Evolutionary conservation across 495 filamentous ascomycete species (phyloP).

Genomic region (Hyphodiscus hymeniophilus): DNA sequence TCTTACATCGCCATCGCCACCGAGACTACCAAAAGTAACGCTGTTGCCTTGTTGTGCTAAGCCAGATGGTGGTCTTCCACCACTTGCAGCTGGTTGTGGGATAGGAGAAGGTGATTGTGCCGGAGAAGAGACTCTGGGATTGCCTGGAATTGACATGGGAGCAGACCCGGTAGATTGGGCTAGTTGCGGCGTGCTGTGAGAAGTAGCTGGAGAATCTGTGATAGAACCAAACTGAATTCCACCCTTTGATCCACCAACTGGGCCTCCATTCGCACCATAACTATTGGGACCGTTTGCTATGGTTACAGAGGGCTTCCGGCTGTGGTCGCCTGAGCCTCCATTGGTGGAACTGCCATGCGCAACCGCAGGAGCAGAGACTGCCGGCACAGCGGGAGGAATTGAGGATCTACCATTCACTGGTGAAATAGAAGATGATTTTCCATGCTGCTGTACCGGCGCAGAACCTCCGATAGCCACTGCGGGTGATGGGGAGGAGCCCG

Average conservation of each 20-base stretch:
- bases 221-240: constrained; percentile 73
- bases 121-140: constrained; percentile 59
- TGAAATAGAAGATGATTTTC: constrained; percentile 66
- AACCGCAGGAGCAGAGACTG: constrained; percentile 37
- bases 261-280: constrained; percentile 62
- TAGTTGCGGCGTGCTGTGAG: constrained; percentile 49
- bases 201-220: constrained; percentile 61
- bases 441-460: constrained; percentile 60
- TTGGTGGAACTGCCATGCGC: constrained; percentile 38
- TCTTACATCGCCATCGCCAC: constrained; percentile 67
- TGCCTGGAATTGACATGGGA: constrained; percentile 55
- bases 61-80: constrained; percentile 70
- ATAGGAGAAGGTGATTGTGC: constrained; percentile 82
- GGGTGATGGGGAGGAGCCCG: constrained; percentile 51
- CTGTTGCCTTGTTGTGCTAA: constrained; percentile 54
- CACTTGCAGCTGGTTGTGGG: constrained; percentile 75
- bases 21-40: constrained; percentile 76
- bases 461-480: constrained; percentile 64
- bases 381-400: constrained; percentile 63
- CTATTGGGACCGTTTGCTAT: constrained; percentile 72
- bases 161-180: constrained; percentile 38
- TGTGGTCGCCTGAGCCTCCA: constrained; percentile 58
- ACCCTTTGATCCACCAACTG: constrained; percentile 47
- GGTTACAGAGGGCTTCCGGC: constrained; percentile 76
- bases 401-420: constrained; percentile 75